Conservation (phyloP, 2,329 filamentous ascomycete genomes). For the Dactylonectria macrodidyma region DNA sequence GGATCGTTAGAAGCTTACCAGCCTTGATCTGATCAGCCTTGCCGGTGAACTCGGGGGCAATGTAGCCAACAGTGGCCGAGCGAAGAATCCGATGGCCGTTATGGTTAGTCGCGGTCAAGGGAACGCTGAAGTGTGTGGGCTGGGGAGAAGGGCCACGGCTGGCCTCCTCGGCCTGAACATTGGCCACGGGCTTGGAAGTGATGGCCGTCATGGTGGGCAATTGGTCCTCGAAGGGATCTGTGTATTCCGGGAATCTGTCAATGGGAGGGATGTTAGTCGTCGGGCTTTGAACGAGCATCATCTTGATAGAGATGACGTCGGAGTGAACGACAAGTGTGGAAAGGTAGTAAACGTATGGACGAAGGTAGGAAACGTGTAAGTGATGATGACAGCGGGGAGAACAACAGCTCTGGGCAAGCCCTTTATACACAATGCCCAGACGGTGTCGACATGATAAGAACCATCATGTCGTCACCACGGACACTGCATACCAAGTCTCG, state of each 20-base stretch:
- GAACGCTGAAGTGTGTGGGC: constrained; percentile 86
- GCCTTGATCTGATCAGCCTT: constrained; percentile 92
- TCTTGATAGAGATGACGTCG: constrained; percentile 45
- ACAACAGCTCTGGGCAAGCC: constrained; percentile 27
- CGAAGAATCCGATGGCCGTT: constrained; percentile 83
- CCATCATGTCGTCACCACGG: constrained; percentile 28
- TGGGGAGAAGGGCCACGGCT: constrained; percentile 86
- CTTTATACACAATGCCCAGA: constrained; percentile 41
- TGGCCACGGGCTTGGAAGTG: constrained; percentile 59
- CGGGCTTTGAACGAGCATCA: constrained; percentile 56
- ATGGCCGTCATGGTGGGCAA: constrained; percentile 52
- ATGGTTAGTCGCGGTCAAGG: constrained; percentile 65
- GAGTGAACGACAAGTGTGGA: constrained; percentile 20
- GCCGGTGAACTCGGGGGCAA: constrained; percentile 93
- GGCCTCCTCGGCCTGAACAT: constrained; percentile 57
- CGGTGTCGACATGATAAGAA: constrained; percentile 25
- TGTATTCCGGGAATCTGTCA: constrained; percentile 63
- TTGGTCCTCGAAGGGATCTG: constrained; percentile 55
- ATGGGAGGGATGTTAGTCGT: constrained; percentile 57
- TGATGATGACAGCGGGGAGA: constrained; percentile 22
- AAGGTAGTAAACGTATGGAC: constrained; percentile 34
- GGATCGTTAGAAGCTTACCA: constrained; percentile 63
- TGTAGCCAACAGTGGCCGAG: constrained; percentile 93
- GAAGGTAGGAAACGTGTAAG: constrained; percentile 22
- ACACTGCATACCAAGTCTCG: constrained; percentile 24